Conservation (phyloP, 768 basidiomycete species). For the Pilatotrama ljubarskyi region DNA sequence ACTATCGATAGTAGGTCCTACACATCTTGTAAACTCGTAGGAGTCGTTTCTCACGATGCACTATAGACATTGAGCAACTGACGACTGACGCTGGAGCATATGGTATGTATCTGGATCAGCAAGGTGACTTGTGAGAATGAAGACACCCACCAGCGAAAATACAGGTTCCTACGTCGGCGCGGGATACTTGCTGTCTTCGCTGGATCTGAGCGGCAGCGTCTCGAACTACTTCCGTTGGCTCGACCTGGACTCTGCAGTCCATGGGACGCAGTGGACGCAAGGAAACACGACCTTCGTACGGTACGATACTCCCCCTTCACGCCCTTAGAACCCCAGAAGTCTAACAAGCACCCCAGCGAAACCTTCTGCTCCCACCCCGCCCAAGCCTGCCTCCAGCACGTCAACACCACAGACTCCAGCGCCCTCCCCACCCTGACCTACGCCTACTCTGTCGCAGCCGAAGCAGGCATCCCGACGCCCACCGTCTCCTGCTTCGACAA, state of each 20-base stretch:
- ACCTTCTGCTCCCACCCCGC: slow-evolving; percentile 71
- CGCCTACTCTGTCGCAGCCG: slow-evolving; percentile 45
- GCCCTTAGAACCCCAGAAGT: background rate
- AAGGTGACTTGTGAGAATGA: background rate
- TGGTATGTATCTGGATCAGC: slow-evolving; percentile 37
- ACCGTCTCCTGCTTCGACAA: slow-evolving; percentile 61
- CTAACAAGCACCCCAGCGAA: slow-evolving; percentile 34
- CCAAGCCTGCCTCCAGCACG: slow-evolving; percentile 61
- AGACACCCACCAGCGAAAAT: background rate
- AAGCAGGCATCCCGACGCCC: slow-evolving; percentile 50
- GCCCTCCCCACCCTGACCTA: slow-evolving; percentile 45
- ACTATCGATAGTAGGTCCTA: slow-evolving; percentile 52
- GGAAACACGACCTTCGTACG: slow-evolving; percentile 46
- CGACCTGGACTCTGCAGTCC: slow-evolving; percentile 63
- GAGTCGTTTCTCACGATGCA: background rate
- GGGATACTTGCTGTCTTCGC: slow-evolving; percentile 55
- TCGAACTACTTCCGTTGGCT: slow-evolving; percentile 63
- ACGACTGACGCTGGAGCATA: slow-evolving; percentile 58
- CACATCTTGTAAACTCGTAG: background rate
- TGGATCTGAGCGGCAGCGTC: slow-evolving; percentile 34
- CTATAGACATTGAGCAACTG: slow-evolving; percentile 54
- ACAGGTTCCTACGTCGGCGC: slow-evolving; percentile 70
- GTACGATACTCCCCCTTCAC: slow-evolving; percentile 36
- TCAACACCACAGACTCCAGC: slow-evolving; percentile 34
- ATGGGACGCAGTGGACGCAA: slow-evolving; percentile 62